A percentile compares a stretch with the other conserved stretches of the same genome.
phyloP scores from a whole-genome alignment of 1,284 basidiomycete genomes.

The Gastroboletus turbinatus region DNA sequence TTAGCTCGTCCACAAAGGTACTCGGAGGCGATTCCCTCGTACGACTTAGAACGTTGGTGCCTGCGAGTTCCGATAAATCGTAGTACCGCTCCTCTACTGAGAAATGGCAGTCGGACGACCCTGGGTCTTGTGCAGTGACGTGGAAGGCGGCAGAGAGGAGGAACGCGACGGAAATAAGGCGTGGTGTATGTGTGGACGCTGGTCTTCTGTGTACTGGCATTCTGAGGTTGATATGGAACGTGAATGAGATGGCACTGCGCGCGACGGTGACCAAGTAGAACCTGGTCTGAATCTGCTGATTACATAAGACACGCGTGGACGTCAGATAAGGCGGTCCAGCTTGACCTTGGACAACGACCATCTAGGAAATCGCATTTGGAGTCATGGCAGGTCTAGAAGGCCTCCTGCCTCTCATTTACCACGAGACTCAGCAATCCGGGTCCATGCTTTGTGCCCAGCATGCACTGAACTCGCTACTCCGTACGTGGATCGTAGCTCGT shows the following conservation, averaged over 20 bases:
- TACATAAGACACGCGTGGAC: conserved; percentile 41
- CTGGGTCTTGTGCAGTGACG: conserved; percentile 39
- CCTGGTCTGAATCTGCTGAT: conserved; percentile 12
- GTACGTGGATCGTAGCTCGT: conserved; percentile 37
- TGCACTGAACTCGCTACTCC: conserved; percentile 77
- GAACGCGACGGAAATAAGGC: conserved; percentile 35
- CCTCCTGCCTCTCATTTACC: conserved; percentile 63
- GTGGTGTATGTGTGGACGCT: conserved; percentile 8
- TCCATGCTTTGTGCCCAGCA: conserved; percentile 88
- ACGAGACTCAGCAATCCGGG: conserved; percentile 72
- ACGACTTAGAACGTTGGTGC: conserved; percentile 45
- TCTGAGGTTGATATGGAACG: not conserved
- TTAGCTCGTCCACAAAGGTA: conserved; percentile 45
- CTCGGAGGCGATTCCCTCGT: conserved; percentile 50
- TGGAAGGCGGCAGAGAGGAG: conserved; percentile 32
- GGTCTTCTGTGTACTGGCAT: conserved; percentile 19
- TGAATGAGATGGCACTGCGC: not conserved
- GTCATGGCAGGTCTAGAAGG: conserved; percentile 59
- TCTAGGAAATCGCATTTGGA: conserved; percentile 3
- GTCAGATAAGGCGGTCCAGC: conserved; percentile 23
- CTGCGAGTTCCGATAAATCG: conserved; percentile 56
- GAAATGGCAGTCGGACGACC: conserved; percentile 55
- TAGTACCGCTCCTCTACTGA: conserved; percentile 48
- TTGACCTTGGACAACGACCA: conserved; percentile 17
- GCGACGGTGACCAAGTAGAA: not conserved